Base-by-base conservation (phyloP, 1,139 yeast genomes). In the Saccharomyces hybrid region DNA sequence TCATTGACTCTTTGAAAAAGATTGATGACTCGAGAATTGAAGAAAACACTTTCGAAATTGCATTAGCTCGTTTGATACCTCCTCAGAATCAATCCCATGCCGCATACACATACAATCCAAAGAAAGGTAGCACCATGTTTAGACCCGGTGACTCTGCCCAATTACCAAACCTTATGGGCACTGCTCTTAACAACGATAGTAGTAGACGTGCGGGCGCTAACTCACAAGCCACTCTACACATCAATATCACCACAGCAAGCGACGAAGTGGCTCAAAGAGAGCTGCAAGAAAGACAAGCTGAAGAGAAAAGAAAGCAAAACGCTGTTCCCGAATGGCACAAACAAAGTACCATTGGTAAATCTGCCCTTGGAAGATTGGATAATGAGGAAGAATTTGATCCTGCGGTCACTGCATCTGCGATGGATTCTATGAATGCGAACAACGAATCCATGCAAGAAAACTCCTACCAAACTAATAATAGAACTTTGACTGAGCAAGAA, bases 261-360 rank as follows among this genome's bases (percentile, higher is more conserved):
- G 95, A 88, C 68, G 97, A 90, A 67, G 83, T 84, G 59, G 80
- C 82, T 60, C 84, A 80, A 64, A 76, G 81, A 55, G 90, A 84
- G 65, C 78, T 81, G 62, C 79, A 78, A 68, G 87, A 81, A 61
- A 79, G 81, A 66, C 91, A 85, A 63, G 81, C 78, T 60, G 79
- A 83, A 77, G 82, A 84, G 78, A 88, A 86, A 69, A 80, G 91
- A 68, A 87, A 88, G 67, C 97, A 91, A 70, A 93, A 95, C 69
- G 97, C 97, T 1, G 77, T 93, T 62, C 99, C 99, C 8, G 84
- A 95, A 26, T 93, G 99, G 99, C 97, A 93, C 69, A 81, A 86
- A 61, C 85, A 85, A 62, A 84, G 95, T 65, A 90, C 99, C 0
- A 95, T 93, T 59, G 97, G 96, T 47, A 75, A 80, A 59, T 61